Conservation (phyloP, 148 eudicot species). For the Drosera capensis region DNA sequence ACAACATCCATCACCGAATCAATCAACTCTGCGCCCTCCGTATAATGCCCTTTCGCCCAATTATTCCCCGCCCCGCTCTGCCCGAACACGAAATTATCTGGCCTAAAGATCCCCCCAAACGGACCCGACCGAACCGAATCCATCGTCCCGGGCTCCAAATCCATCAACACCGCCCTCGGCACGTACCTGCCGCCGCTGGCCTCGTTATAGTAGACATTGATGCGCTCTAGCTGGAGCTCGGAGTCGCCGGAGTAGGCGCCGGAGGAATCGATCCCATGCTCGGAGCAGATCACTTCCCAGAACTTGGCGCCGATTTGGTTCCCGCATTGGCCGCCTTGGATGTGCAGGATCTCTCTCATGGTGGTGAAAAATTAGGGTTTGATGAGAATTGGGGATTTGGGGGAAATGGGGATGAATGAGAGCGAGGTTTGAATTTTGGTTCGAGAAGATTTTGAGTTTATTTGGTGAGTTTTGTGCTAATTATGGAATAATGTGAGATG, state of each 20-base stretch:
- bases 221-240: neutral
- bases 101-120: neutral
- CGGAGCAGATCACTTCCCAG: neutral
- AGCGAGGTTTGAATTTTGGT: too few species aligned
- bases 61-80: neutral
- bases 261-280: neutral
- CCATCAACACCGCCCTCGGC: slow-evolving; percentile 1
- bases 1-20: neutral
- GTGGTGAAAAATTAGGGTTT: too few species aligned
- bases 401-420: too few species aligned
- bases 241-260: neutral
- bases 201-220: slow-evolving; percentile 1
- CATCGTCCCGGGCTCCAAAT: slow-evolving; percentile 1
- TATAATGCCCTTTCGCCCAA: too few species aligned
- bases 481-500: too few species aligned
- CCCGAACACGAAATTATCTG: neutral
- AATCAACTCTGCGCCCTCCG: neutral
- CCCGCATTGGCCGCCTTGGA: slow-evolving; percentile 6
- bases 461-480: too few species aligned
- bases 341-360: too few species aligned
- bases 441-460: too few species aligned
- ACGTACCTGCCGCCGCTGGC: slow-evolving; percentile 1
- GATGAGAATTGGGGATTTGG: too few species aligned
- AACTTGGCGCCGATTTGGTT: neutral
- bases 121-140: neutral